Conservation (phyloP, 495 filamentous ascomycete species). For the Daldinia loculata region DNA sequence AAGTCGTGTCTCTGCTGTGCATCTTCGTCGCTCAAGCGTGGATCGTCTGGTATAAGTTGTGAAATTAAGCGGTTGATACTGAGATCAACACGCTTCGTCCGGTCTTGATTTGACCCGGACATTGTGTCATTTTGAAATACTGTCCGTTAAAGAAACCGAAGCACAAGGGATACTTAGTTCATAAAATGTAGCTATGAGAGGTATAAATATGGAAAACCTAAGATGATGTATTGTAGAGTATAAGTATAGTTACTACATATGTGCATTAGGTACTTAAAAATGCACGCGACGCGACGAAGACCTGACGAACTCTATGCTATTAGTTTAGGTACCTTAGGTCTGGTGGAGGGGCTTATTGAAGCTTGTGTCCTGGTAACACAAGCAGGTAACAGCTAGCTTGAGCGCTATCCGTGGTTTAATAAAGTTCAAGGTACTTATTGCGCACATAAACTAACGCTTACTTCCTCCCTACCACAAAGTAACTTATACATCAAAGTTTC, state of each 20-base stretch:
- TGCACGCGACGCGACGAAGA: conserved; percentile 11
- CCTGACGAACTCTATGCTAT: not conserved
- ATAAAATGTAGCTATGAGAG: conserved; percentile 1
- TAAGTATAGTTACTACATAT: not conserved
- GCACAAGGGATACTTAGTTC: not conserved
- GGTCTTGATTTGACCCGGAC: conserved; percentile 46
- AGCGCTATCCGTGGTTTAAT: not conserved
- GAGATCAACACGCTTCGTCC: conserved; percentile 46
- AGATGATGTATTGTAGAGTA: conserved; percentile 10
- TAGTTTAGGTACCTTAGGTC: not conserved
- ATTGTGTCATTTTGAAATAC: conserved; percentile 44
- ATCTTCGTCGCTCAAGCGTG: conserved; percentile 58
- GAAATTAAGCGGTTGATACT: conserved; percentile 67
- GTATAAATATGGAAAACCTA: conserved; percentile 4
- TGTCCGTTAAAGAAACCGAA: conserved; percentile 4
- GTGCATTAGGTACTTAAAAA: not conserved
- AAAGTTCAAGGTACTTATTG: not conserved
- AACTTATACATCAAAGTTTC: not conserved
- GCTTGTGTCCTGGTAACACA: conserved; percentile 8
- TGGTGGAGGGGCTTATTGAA: not conserved
- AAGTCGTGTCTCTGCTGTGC: conserved; percentile 61
- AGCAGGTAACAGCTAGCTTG: not conserved
- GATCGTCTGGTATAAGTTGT: conserved; percentile 60
- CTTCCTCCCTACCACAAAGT: not conserved
- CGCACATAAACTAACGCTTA: not conserved